Conservation (phyloP, 345 rosid genomes). For the Fremontodendron californicum region DNA sequence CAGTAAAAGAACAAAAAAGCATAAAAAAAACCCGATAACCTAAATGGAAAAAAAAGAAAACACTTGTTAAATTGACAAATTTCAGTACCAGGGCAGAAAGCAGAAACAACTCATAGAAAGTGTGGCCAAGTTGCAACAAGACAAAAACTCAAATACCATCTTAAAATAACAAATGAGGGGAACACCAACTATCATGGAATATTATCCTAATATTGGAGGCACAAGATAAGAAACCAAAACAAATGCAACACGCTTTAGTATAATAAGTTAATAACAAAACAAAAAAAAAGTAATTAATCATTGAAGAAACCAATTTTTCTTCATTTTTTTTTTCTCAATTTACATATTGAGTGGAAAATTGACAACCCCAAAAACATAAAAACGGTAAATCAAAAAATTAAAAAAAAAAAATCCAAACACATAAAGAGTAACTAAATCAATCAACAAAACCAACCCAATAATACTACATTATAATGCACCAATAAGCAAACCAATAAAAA, state of each 20-base stretch:
- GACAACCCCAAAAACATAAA: neutral
- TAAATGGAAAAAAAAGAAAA: neutral
- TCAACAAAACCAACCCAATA: neutral
- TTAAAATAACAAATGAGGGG: conserved; percentile 4
- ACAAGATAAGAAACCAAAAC: neutral
- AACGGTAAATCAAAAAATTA: neutral
- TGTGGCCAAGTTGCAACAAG: neutral
- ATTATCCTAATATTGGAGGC: neutral
- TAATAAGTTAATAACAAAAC: neutral
- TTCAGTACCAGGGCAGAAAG: neutral
- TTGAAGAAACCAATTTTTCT: neutral
- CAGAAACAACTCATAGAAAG: neutral
- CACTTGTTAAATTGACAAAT: neutral
- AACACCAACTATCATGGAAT: conserved; percentile 3
- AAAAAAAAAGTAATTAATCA: neutral
- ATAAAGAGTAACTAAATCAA: neutral
- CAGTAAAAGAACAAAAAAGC: neutral
- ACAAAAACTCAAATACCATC: conserved; percentile 4
- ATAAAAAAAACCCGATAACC: neutral
- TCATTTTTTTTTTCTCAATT: neutral
- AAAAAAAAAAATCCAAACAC: neutral
- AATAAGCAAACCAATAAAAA: neutral
- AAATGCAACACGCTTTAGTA: neutral
- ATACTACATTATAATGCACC: neutral
- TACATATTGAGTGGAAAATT: neutral